Evolutionary conservation across 495 filamentous ascomycete species (phyloP), one percentile per base, ranked within the genome.

Genomic region (Penicillium nucicola): DNA sequence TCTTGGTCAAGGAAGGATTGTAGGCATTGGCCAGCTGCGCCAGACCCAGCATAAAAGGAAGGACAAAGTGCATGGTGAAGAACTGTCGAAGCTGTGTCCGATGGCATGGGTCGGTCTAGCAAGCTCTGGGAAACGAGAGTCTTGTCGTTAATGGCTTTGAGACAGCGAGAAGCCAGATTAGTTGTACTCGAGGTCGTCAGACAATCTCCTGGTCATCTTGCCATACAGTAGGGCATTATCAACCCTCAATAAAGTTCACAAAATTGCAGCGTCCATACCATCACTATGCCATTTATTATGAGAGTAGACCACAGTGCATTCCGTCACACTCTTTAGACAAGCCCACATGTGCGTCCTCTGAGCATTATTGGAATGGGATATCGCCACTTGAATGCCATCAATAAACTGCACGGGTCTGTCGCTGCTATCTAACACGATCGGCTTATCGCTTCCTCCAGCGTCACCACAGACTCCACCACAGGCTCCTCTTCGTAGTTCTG

Each of bases 1-100:
- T 28, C 25, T 28, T 47, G 5, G 33, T 45, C 20, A 36, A 13
- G 23, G 15, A 18, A 34, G 45, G 41, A 15, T 53, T 52, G 37
- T 34, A 46, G 17, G 45, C 57, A 32, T 45, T 46, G 15, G 40
- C 42, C 11, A 61, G 43, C 48, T 45, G 55, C 41, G 45, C 48
- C 18, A 57, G 34, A 48, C 45, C 28, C 15, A 55, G 18, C 15
- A 33, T 22, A 18, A 49, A 25, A 54, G 35, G 38, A 54, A 60
- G 39, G 23, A 47, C 31, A n/a, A 56, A 18, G 2, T 36, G 32
- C 53, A 60, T 62, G 17, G 12, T 50, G 39, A 36, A 53, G 34
- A 41, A 45, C n/a, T 19, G 44, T 35, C 20, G 4, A n/a, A n/a
- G n/a, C n/a, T n/a, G n/a, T n/a, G n/a, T n/a, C n/a, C 34, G 12